phyloP scores from a whole-genome alignment of 2,329 filamentous ascomycete genomes.

The Fusarium equiseti region DNA sequence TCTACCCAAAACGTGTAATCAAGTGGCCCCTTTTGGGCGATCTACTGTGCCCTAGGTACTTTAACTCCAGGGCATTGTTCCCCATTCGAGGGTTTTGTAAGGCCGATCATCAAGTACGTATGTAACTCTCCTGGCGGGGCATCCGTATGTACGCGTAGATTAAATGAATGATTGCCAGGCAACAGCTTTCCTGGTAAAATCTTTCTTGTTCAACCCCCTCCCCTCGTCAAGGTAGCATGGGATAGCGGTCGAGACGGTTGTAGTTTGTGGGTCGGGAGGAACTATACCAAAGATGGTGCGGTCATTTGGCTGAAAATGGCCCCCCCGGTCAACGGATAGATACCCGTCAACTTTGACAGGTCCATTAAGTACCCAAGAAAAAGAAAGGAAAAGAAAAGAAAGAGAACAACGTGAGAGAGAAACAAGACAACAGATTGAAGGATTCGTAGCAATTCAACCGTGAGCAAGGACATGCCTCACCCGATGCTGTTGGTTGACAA shows the following conservation, averaged over 20 bases:
- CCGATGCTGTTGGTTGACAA: not conserved
- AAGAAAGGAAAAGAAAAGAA: not conserved
- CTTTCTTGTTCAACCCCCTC: not conserved
- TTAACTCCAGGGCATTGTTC: constrained; percentile 11
- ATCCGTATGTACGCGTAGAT: not conserved
- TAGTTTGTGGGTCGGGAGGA: constrained; percentile 28
- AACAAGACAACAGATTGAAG: not conserved
- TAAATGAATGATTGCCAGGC: constrained; percentile 5
- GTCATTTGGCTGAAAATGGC: constrained; percentile 24
- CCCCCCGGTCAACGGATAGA: constrained; percentile 40
- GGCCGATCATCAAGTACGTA: constrained; percentile 39
- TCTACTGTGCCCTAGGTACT: constrained; percentile 10
- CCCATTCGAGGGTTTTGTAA: constrained; percentile 36
- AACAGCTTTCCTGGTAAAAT: constrained; percentile 14
- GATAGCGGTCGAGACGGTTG: constrained; percentile 27
- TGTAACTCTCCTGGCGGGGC: constrained; percentile 30
- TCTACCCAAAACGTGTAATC: not conserved
- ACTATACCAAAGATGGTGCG: constrained; percentile 40
- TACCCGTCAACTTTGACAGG: constrained; percentile 42
- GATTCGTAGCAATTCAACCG: not conserved
- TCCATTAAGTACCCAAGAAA: constrained; percentile 5
- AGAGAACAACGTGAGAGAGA: not conserved
- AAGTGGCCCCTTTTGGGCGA: constrained; percentile 22
- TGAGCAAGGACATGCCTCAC: constrained; percentile 8
- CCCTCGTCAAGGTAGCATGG: constrained; percentile 35